Evolutionary conservation across 768 basidiomycete genomes (phyloP), one percentile per base, ranked within the genome.

Genomic region (Pholiota microspora): DNA sequence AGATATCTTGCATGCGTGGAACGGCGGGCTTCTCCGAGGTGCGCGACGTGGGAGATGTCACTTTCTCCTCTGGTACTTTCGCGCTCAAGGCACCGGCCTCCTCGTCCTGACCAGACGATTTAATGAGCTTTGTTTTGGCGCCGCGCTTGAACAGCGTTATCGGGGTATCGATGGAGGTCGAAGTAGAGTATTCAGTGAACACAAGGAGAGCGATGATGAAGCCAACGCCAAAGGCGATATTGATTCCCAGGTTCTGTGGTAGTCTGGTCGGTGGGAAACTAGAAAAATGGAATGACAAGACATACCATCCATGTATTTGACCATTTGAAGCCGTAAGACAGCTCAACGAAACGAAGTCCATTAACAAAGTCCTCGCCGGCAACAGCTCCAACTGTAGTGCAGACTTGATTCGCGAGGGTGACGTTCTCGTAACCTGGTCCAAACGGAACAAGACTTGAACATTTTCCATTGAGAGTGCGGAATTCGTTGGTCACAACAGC

Each of bases 401-500:
- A 94, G 2, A 87, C 84, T 68, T 92, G 90, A 64, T 92, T 89
- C 1, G 59, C 67, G 13, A 87, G 62, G 1, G 75, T 65, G 32
- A 86, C 66, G 36, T 76, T 74, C 54, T 82, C 79, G 58, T 90
- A 90, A 1, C 82, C 81, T 0, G 84, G 71, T 0, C 88, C 87
- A 8, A 70, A 73, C 3, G 89, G 85, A 0, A 85, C 82, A 12
- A 89, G 70, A 40, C 71, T 67, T 24, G 84, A 71, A 62, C 86
- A 87, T 18, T 69, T 62, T 36, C 85, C 89, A 5, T 86, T 66
- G 4, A 89, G 71, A 0, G 81, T 86, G 55, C 79, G 82, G 73
- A 94, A 94, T 67, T 96, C 92, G 71, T 94, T 95, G 24, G 83
- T 76, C 63, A 95, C 73, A 40, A 93, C 67, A 1, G 81, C 74